phyloP scores from a whole-genome alignment of 148 eudicot genomes.

The Rhododendron ferrugineum region DNA sequence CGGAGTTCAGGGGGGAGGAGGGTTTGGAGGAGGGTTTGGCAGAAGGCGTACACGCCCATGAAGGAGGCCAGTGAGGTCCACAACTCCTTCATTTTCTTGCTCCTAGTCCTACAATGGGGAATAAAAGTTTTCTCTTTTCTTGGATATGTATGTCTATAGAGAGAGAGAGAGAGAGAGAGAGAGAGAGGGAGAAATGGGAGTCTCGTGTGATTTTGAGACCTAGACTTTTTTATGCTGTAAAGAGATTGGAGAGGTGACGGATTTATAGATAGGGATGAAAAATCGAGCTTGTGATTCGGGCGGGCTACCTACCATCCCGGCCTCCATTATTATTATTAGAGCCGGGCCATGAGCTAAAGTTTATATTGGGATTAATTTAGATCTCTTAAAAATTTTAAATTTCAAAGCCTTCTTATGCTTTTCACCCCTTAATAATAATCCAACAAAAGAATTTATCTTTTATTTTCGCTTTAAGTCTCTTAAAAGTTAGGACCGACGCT shows the following conservation, averaged over 20 bases:
- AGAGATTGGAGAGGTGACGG: neutral
- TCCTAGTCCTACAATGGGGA: neutral
- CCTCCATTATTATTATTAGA: neutral
- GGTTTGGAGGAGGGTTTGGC: slow-evolving; percentile 56
- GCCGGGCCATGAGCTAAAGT: no score
- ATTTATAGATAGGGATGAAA: neutral
- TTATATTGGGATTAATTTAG: no score
- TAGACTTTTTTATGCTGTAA: neutral
- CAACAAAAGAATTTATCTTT: no score
- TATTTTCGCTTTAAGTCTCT: no score
- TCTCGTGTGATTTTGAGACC: neutral
- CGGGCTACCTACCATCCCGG: neutral
- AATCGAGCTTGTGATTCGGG: neutral
- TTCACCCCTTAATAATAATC: no score
- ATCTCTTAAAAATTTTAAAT: no score
- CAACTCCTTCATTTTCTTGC: slow-evolving; percentile 52
- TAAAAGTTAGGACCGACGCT: no score
- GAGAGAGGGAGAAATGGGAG: neutral
- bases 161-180: neutral
- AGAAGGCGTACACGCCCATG: slow-evolving; percentile 83
- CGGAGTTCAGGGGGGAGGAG: slow-evolving; percentile 82
- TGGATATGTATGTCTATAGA: neutral
- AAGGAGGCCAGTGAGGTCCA: slow-evolving; percentile 87
- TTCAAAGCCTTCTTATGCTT: no score
- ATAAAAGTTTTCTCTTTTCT: neutral